Conservation (phyloP, 2,329 filamentous ascomycete genomes). For the Botrytis byssoidea region DNA sequence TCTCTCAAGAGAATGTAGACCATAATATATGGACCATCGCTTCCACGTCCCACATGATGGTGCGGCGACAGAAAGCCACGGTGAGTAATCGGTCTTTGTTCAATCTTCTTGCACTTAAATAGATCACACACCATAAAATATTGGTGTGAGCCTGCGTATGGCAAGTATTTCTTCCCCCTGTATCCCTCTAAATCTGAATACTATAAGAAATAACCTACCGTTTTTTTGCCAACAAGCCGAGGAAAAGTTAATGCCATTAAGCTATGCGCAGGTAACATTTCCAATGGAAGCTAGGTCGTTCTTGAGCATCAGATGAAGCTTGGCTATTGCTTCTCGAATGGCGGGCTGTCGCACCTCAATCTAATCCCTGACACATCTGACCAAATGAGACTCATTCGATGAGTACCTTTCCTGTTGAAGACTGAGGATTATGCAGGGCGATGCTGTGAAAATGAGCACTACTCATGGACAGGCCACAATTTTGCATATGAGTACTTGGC, state of each 20-base stretch:
- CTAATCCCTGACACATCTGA: background rate
- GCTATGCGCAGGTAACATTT: no score
- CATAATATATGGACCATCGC: conserved; percentile 19
- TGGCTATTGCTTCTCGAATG: background rate
- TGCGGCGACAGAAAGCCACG: conserved; percentile 16
- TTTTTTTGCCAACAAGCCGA: background rate
- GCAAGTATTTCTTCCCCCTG: background rate
- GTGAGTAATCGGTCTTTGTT: conserved; percentile 16
- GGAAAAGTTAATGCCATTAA: no score
- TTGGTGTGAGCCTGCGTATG: conserved; percentile 20
- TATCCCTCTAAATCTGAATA: background rate
- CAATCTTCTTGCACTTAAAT: conserved; percentile 18
- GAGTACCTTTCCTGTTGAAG: background rate
- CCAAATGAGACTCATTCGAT: background rate
- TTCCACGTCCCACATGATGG: conserved; percentile 16
- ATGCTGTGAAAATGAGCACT: background rate
- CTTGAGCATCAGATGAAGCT: background rate
- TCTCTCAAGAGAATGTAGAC: background rate
- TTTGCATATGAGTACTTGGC: background rate
- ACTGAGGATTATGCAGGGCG: background rate
- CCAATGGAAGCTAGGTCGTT: background rate
- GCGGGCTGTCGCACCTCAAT: background rate
- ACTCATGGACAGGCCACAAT: background rate
- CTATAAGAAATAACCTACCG: background rate
- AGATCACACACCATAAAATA: conserved; percentile 18